Base-by-base conservation (phyloP, 768 basidiomycete species). In the Mycena galericulata region DNA sequence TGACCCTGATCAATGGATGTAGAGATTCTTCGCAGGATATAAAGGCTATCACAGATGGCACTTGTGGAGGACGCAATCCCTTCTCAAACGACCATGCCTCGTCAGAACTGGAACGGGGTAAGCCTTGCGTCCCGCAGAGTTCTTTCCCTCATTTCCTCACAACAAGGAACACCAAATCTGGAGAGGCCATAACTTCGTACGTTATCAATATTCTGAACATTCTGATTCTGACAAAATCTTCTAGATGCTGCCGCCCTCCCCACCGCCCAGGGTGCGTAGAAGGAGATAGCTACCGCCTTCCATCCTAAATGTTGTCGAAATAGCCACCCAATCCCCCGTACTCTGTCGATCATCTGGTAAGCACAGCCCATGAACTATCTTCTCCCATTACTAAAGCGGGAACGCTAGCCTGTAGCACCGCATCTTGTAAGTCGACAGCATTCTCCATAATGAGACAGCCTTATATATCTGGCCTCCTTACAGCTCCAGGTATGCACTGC, bases 401-500 rank as follows among this genome's bases (percentile, higher is more conserved):
- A 55, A 43, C 12, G 62, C 60, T 38, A 10, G 18, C 14, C 55
- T 36, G 34, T 47, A 15, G 30, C 36, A 30, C 46, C 22, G 3
- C 59, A 62, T 14, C 67, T 40, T 11, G 67, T 68, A 30, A 51
- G 67, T 58, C 2, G 1, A 43, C 47, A 57, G 38, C 34, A 17
- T 3, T 53, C 17, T 67, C 9, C 32, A 46, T 55, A 56, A 20
- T 7, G 50, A 18, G 2, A 68, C 67, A 68, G 66, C 66, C 54
- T 67, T 46, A 51, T 20, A 53, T 49, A 47, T 55, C 15, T n/a
- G 18, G 34, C 51, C 36, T 50, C 30, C 6, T 7, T 43, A 62
- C 67, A 68, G 67, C 67, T 62, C 36, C 67, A 62, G 67, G 67
- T 68, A 26, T 29, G 67, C 67, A 57, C 61, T 38, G 61, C 54